phyloP scores from a whole-genome alignment of 148 eudicot species.

The Persicaria tinctoria region DNA sequence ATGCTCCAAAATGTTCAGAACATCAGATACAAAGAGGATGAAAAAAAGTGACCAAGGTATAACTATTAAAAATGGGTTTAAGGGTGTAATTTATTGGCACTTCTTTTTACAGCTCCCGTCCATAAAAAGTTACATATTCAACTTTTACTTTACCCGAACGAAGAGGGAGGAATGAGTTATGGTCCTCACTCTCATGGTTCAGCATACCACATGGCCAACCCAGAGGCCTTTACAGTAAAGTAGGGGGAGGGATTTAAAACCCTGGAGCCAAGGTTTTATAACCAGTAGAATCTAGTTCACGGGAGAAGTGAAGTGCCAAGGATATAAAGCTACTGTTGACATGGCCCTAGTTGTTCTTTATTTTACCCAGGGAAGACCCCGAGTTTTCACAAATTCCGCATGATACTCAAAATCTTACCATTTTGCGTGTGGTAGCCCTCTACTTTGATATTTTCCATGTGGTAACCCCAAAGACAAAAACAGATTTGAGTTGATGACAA shows the following conservation, averaged over 20 bases:
- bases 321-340: slow-evolving; percentile 9
- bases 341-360: background rate
- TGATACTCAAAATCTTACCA: too few relatives aligned
- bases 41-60: background rate
- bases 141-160: background rate
- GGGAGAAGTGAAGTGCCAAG: slow-evolving; percentile 13
- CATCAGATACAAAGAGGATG: background rate
- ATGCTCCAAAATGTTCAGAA: background rate
- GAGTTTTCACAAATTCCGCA: too few relatives aligned
- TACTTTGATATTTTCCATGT: too few relatives aligned
- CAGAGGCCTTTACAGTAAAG: slow-evolving; percentile 1
- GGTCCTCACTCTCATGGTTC: slow-evolving; percentile 16
- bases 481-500: too few relatives aligned
- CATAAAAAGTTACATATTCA: background rate
- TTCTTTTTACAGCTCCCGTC: background rate
- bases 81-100: background rate
- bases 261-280: background rate
- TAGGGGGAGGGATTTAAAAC: background rate
- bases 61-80: background rate
- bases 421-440: too few relatives aligned
- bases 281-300: slow-evolving; percentile 10
- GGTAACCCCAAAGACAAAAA: too few relatives aligned
- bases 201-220: background rate
- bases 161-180: background rate
- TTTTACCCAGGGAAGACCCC: background rate